Percentiles rank a stretch among this genome's conserved stretches.
These are phyloP conservation scores for Aureobasidium melanogenum DNA, from an alignment of 2,329 filamentous ascomycete genomes.

Conservation along the genomic window DNA sequence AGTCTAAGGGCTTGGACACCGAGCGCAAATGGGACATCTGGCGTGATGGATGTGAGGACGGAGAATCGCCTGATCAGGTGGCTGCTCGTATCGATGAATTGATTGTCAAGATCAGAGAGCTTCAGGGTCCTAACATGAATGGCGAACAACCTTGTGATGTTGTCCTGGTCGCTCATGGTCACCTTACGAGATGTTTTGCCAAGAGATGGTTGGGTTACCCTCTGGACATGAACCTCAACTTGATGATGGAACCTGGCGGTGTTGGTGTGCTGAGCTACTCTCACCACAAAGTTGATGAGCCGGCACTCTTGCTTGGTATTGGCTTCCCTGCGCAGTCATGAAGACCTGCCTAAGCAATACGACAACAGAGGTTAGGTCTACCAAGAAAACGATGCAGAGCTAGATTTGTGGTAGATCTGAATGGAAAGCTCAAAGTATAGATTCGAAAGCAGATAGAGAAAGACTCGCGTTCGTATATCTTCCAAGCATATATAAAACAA, in stretches of 20 bases:
- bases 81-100: constrained; percentile 63
- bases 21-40: constrained; percentile 70
- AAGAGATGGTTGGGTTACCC: constrained; percentile 74
- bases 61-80: constrained; percentile 57
- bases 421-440: not conserved
- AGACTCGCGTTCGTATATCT: not conserved
- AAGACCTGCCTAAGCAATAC: not conserved
- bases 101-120: constrained; percentile 63
- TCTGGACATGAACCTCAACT: constrained; percentile 63
- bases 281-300: constrained; percentile 40
- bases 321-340: constrained; percentile 10
- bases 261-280: constrained; percentile 45
- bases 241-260: constrained; percentile 62
- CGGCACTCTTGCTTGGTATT: constrained; percentile 40
- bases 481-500: not conserved
- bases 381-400: not conserved
- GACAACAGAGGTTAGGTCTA: not conserved
- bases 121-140: constrained; percentile 36
- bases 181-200: constrained; percentile 79
- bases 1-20: constrained; percentile 29
- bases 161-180: constrained; percentile 81
- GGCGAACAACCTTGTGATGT: constrained; percentile 50
- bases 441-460: not conserved
- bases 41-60: constrained; percentile 71
- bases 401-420: not conserved